A percentile compares a stretch with the other conserved stretches of the same genome.
These are phyloP conservation scores for Ceratorhiza oryzae-sativae DNA, from an alignment of 1,284 basidiomycete species.

Conservation along the genomic window DNA sequence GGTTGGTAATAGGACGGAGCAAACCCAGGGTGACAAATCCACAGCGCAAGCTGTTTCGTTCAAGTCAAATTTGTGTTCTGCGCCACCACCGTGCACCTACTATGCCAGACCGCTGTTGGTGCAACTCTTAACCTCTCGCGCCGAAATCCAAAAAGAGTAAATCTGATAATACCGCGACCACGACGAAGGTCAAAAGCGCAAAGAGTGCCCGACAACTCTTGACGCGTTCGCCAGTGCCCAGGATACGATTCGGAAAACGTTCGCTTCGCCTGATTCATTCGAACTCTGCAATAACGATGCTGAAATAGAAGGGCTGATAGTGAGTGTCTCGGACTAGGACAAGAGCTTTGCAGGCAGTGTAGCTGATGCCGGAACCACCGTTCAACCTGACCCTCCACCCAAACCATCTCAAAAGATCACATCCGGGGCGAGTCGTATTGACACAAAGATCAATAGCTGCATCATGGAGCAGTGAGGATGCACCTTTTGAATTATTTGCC, in stretches of 20 bases:
- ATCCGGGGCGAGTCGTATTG: too few species aligned
- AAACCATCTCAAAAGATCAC: too few species aligned
- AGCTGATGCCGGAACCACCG: constrained; percentile 36
- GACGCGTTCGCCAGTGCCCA: constrained; percentile 15
- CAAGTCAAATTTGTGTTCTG: too few species aligned
- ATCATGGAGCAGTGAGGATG: constrained; percentile 64
- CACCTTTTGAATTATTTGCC: too few species aligned
- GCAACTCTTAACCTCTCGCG: not conserved
- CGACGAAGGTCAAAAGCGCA: not conserved
- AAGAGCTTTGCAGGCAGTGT: constrained; percentile 53
- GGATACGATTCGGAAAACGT: not conserved
- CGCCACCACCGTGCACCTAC: too few species aligned
- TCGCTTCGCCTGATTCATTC: constrained; percentile 9
- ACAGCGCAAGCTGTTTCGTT: not conserved
- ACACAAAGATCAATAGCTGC: constrained; percentile 57
- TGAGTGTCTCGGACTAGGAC: constrained; percentile 56
- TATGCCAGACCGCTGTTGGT: not conserved
- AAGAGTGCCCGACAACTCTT: not conserved
- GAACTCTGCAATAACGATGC: not conserved
- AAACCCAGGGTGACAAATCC: too few species aligned
- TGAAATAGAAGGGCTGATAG: not conserved
- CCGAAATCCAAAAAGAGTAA: constrained; percentile 9
- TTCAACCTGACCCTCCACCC: too few species aligned
- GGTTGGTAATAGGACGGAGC: too few species aligned
- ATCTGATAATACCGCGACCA: not conserved